phyloP scores from a whole-genome alignment of 768 basidiomycete species.

The Suillus fuscotomentosus region DNA sequence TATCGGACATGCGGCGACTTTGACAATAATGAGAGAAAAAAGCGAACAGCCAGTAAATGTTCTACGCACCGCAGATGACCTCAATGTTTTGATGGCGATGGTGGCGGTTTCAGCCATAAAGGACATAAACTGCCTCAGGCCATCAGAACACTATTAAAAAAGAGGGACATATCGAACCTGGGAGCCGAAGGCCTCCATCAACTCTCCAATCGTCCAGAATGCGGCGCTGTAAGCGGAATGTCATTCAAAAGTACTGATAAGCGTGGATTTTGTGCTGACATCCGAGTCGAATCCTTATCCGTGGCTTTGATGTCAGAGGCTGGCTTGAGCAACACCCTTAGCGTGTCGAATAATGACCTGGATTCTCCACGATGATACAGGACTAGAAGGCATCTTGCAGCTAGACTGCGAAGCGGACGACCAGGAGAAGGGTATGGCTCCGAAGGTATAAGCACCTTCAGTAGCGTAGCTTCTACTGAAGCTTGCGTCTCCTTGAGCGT shows the following conservation, averaged over 20 bases:
- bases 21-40: constrained; percentile 9
- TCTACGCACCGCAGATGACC: constrained; percentile 65
- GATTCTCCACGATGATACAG: constrained; percentile 83
- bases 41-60: not conserved
- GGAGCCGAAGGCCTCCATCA: constrained; percentile 82
- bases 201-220: constrained; percentile 83
- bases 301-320: constrained; percentile 67
- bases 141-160: not conserved
- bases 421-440: constrained; percentile 81
- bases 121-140: constrained; percentile 77
- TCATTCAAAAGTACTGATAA: constrained; percentile 6
- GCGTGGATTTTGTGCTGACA: constrained; percentile 43
- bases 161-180: constrained; percentile 55
- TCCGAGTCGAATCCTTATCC: constrained; percentile 63
- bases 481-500: constrained; percentile 64
- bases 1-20: constrained; percentile 82
- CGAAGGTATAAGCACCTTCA: constrained; percentile 66
- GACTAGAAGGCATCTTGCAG: constrained; percentile 71
- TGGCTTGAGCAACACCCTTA: constrained; percentile 74
- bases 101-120: constrained; percentile 83
- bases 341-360: constrained; percentile 81
- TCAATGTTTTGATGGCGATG: constrained; percentile 64
- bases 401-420: constrained; percentile 77
- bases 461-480: constrained; percentile 57
- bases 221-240: constrained; percentile 56